Base-by-base conservation (phyloP, 202 grass and related monocot species). In the Digitaria exilis region DNA sequence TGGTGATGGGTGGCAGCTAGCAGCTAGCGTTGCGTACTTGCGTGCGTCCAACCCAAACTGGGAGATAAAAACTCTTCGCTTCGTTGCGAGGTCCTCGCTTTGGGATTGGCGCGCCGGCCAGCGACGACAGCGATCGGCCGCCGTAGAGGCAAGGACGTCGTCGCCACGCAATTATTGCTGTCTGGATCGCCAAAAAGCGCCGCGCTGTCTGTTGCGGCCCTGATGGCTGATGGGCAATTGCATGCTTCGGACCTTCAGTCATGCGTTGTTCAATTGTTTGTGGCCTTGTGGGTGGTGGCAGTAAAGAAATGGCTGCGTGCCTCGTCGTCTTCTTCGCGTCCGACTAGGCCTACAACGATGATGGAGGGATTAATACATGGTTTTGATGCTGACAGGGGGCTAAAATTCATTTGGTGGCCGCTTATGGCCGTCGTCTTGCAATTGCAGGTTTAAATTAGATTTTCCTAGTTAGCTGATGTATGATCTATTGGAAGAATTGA, bases 41-140 rank as follows among this genome's bases (percentile, higher is more conserved):
- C 35, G 29, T 50, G 80, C 55, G 42, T 82, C 55, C 80, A 82
- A 26, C 52, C 49, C 32, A 31, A 41, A 52, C 31, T 16, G 21
- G 34, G 32, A 29, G 24, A 55, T 9, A 73, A 50, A 82, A 63
- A 35, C 30, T 68, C 0, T 22, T 19, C 2, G 51, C 35, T 4
- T 81, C 28, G 26, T 61, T 17, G 82, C 63, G 4, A 84, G 62
- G 29, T 60, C 71, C 43, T 64, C n/a, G 58, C 48, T 3, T 78
- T 10, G 72, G 22, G 30, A 89, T 89, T 78, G 78, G 73, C 14
- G 30, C 14, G 87, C 88, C 88, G 78, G 83, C 78, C 78, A 48
- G 57, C 73, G 64, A 44, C 57, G 78, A 84, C 34, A 81, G 71
- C 26, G 77, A 72, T 18, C 19, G 59, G 42, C n/a, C 16, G 41